phyloP scores from a whole-genome alignment of 2,329 filamentous ascomycete genomes.

The Leptosphaerulina australis region DNA sequence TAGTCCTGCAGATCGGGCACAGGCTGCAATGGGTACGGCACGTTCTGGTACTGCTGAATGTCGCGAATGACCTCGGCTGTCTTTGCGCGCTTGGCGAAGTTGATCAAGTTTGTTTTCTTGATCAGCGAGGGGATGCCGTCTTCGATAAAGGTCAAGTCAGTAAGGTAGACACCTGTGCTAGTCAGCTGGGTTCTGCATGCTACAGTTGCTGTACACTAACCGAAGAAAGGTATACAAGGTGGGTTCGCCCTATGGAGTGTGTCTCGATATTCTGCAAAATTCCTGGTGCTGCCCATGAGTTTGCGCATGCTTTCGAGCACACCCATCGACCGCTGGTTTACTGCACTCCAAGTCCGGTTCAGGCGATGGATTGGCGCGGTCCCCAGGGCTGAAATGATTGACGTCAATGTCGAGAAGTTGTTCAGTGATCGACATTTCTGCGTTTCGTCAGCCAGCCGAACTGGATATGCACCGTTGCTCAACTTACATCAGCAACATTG shows the following conservation, averaged over 20 bases:
- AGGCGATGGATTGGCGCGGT: slow-evolving; percentile 95
- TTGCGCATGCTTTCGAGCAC: slow-evolving; percentile 89
- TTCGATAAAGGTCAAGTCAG: slow-evolving; percentile 97
- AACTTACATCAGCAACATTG: slow-evolving; percentile 86
- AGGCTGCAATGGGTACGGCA: slow-evolving; percentile 88
- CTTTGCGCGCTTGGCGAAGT: slow-evolving; percentile 97
- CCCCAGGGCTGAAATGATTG: slow-evolving; percentile 93
- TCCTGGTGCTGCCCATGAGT: slow-evolving; percentile 96
- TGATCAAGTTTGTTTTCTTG: slow-evolving; percentile 96
- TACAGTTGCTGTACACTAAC: slow-evolving; percentile 57
- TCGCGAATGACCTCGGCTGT: slow-evolving; percentile 98
- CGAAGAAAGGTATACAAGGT: slow-evolving; percentile 97
- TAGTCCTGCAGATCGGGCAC: slow-evolving; percentile 95
- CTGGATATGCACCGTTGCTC: background rate
- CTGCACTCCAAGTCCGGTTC: slow-evolving; percentile 91
- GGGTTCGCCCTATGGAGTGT: slow-evolving; percentile 90
- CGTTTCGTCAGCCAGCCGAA: slow-evolving; percentile 29
- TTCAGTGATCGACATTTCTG: slow-evolving; percentile 93
- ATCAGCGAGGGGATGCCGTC: slow-evolving; percentile 96
- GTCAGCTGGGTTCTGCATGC: slow-evolving; percentile 25
- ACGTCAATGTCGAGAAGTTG: slow-evolving; percentile 97
- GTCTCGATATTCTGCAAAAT: slow-evolving; percentile 96
- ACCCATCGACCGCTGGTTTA: slow-evolving; percentile 80
- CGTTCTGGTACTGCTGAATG: slow-evolving; percentile 98
- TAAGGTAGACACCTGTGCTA: slow-evolving; percentile 82